A percentile compares a stretch with the other conserved stretches of the same genome.
Evolutionary conservation across 768 basidiomycete species (phyloP).

Genomic region (Lactarius evosmus): DNA sequence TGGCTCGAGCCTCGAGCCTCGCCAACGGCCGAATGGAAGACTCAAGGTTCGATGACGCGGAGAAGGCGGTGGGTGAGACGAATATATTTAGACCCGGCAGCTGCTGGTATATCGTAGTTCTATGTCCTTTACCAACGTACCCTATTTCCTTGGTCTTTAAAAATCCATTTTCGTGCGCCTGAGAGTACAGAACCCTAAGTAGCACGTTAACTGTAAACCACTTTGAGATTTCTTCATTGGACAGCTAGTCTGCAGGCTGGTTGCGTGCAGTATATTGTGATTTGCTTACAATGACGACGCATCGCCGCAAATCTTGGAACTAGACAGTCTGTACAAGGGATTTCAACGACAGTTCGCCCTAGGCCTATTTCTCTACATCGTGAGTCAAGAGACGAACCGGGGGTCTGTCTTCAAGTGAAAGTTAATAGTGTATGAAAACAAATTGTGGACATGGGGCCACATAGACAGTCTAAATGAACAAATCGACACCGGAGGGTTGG

Average conservation of each 20-base stretch:
- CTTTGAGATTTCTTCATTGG: too few relatives aligned
- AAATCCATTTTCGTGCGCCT: too few relatives aligned
- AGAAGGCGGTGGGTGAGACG: slow-evolving; percentile 67
- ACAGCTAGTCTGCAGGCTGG: too few relatives aligned
- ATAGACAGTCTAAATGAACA: not conserved
- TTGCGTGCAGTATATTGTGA: too few relatives aligned
- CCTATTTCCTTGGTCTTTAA: not conserved
- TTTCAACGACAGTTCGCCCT: too few relatives aligned
- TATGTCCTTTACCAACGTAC: not conserved
- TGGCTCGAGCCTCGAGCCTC: slow-evolving; percentile 55
- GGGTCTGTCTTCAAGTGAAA: not conserved
- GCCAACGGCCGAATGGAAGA: slow-evolving; percentile 44
- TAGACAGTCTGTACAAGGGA: too few relatives aligned
- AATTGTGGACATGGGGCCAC: not conserved
- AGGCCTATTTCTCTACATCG: not conserved
- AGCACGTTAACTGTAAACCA: too few relatives aligned
- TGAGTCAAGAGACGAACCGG: not conserved
- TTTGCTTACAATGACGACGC: too few relatives aligned
- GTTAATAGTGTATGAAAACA: not conserved
- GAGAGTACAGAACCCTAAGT: too few relatives aligned
- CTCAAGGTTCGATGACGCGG: slow-evolving; percentile 51
- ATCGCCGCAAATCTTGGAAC: too few relatives aligned
- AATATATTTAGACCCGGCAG: slow-evolving; percentile 44
- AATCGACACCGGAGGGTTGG: not conserved
- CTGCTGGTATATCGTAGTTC: not conserved